These are phyloP conservation scores for Calonectria crousiana DNA, from an alignment of 2,329 filamentous ascomycete species.

Conservation along the genomic window DNA sequence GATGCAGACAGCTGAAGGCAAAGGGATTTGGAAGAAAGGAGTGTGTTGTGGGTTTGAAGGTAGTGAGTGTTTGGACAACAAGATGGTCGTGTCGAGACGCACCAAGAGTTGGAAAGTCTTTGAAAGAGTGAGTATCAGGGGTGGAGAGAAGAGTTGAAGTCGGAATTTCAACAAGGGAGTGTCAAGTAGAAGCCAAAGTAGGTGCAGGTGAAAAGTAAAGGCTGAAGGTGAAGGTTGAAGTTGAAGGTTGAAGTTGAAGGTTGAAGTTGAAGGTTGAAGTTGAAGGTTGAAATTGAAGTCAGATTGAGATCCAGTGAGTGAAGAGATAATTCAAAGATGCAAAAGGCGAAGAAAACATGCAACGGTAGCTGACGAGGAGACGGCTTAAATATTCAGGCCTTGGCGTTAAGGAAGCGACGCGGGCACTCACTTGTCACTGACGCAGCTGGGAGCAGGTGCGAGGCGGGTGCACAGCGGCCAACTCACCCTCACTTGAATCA, in stretches of 20 bases:
- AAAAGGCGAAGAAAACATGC: conserved; percentile 27
- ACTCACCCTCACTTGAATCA: no score
- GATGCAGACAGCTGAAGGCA: not conserved
- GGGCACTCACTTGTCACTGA: conserved; percentile 31
- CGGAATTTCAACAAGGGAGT: not conserved
- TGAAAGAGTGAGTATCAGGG: conserved; percentile 13
- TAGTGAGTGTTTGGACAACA: conserved; percentile 20
- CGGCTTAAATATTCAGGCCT: conserved; percentile 13
- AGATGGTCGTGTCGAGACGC: conserved; percentile 23
- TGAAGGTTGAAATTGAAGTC: conserved; percentile 16
- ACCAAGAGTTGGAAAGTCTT: conserved; percentile 25
- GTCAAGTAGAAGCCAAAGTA: not conserved
- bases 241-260: not conserved
- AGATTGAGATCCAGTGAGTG: conserved; percentile 24
- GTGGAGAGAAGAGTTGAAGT: not conserved
- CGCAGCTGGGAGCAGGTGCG: conserved; percentile 38
- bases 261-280: not conserved
- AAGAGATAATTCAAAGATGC: conserved; percentile 34
- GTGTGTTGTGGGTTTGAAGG: not conserved
- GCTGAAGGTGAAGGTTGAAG: not conserved
- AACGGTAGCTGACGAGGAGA: conserved; percentile 19
- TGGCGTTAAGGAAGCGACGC: conserved; percentile 37
- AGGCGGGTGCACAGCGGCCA: conserved; percentile 25
- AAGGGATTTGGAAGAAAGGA: not conserved
- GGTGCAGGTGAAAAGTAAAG: not conserved